phyloP scores from a whole-genome alignment of 768 basidiomycete genomes.

The Boletus speciosus region DNA sequence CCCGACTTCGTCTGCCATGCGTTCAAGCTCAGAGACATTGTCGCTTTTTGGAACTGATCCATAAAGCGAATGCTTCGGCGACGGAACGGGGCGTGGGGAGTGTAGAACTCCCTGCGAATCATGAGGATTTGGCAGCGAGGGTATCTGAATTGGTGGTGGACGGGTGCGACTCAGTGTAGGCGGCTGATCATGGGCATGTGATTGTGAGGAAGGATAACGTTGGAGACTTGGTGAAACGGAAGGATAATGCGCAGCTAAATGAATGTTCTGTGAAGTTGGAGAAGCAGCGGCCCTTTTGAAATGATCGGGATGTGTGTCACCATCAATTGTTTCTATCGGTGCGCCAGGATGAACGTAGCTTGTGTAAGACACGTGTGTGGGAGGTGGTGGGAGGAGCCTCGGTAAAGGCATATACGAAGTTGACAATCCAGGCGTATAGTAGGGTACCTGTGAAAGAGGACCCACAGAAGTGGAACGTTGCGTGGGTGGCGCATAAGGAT shows the following conservation, averaged over 20 bases:
- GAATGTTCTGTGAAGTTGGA: constrained; percentile 57
- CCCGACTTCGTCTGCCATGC: constrained; percentile 62
- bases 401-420: constrained; percentile 17
- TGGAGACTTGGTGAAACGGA: constrained; percentile 63
- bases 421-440: constrained; percentile 38
- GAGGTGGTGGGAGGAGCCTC: constrained; percentile 29
- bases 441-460: constrained; percentile 31
- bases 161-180: constrained; percentile 7
- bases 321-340: constrained; percentile 13
- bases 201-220: constrained; percentile 42
- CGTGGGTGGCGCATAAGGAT: constrained; percentile 37
- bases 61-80: constrained; percentile 54
- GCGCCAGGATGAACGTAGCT: constrained; percentile 15
- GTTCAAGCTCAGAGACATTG: constrained; percentile 66
- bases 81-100: constrained; percentile 68
- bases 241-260: constrained; percentile 51
- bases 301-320: constrained; percentile 42
- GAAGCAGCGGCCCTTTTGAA: constrained; percentile 61
- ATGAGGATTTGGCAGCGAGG: constrained; percentile 27
- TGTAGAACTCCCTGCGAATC: constrained; percentile 41
- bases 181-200: constrained; percentile 7
- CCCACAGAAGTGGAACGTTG: constrained; percentile 55
- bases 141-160: constrained; percentile 24
- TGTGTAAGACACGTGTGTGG: constrained; percentile 22
- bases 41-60: constrained; percentile 25